Evolutionary conservation across 768 basidiomycete genomes (phyloP), one percentile per base, ranked within the genome.

Genomic region (Agaricus subrufescens): DNA sequence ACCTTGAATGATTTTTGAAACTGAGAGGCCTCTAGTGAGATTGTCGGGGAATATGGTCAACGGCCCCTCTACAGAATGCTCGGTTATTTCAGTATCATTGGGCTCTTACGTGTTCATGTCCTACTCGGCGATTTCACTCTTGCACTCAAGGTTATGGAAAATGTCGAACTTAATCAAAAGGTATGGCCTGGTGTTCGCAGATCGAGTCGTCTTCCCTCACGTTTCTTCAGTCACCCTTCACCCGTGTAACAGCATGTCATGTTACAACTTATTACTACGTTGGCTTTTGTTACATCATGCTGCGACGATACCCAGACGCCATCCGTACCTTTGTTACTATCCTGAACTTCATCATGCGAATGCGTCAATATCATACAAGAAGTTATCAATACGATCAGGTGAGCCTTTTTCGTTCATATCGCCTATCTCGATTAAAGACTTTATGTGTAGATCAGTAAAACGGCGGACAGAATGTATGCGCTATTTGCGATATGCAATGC

Each of bases 321-420:
- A 93, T 92, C 68, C 89, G 94, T 39, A 87, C 91, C 4, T 96
- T 98, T 67, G 90, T 94, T 38, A 87, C 87, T 11, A 89, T 96
- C 66, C 77, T 97, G 46, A 95, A 95, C 76, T 95, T 97, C 78
- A 93, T 96, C 66, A 86, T 92, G 75, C 83, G 96, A 15, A 94
- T 97, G 85, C 84, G 94, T 64, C 93, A 95, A 67, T 97, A 96
- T 71, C 95, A 99, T 75, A 96, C 95, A 9, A 75, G 95, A 62
- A 91, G 91, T 66, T 96, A 96, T 69, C 94, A 98, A 67, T 97
- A 97, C 63, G 94, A 97, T 65, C 94, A 95, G 78, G 91, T 89
- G 58, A 34, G 73, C 57, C 54, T 15, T 11, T 26, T 29, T 51
- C 46, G 1, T 47, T 44, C 37, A 0, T 6, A 38, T 26, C n/a